phyloP scores from a whole-genome alignment of 208 protist species.

The Crithidia thermophila region DNA sequence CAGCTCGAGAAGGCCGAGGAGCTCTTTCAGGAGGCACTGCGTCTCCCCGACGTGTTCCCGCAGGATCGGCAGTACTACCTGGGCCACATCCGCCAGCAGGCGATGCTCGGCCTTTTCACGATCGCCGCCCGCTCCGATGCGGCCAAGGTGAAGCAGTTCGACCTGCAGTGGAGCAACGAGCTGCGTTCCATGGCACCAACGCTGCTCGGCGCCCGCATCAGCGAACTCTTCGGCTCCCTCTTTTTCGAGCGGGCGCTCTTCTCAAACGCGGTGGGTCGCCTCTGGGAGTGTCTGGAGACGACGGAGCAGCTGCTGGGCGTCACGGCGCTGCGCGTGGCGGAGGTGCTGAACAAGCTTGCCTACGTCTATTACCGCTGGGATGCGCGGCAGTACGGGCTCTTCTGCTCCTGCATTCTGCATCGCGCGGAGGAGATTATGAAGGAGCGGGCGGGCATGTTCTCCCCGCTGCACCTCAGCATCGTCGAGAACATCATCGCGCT shows the following conservation, averaged over 20 bases:
- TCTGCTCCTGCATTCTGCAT: slow-evolving; percentile 57
- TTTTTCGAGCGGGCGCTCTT: slow-evolving; percentile 44
- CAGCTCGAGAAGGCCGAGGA: slow-evolving; percentile 31
- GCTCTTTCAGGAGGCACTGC: slow-evolving; percentile 30
- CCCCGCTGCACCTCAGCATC: slow-evolving; percentile 50
- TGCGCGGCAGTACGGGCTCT: slow-evolving; percentile 42
- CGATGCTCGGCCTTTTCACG: slow-evolving; percentile 45
- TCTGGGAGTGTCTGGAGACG: slow-evolving; percentile 56
- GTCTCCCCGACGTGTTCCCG: slow-evolving; percentile 31
- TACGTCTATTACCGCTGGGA: slow-evolving; percentile 66
- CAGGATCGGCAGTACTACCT: slow-evolving; percentile 22
- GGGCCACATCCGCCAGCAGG: slow-evolving; percentile 32
- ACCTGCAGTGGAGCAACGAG: slow-evolving; percentile 39
- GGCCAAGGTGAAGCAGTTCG: slow-evolving; percentile 33
- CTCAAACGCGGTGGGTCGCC: slow-evolving; percentile 32
- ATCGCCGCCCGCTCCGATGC: slow-evolving; percentile 29
- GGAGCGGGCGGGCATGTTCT: slow-evolving; percentile 37
- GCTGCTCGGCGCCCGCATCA: slow-evolving; percentile 35
- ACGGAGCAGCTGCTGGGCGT: slow-evolving; percentile 42
- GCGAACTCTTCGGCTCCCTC: slow-evolving; percentile 47
- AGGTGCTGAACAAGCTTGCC: slow-evolving; percentile 57
- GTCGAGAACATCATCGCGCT: slow-evolving; percentile 52
- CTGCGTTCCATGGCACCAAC: slow-evolving; percentile 31
- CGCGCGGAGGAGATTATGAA: slow-evolving; percentile 51
- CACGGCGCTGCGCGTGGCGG: slow-evolving; percentile 34